A percentile compares a stretch with the other conserved stretches of the same genome.
phyloP scores from a whole-genome alignment of 345 rosid genomes.

The Sisymbrium altissimum region DNA sequence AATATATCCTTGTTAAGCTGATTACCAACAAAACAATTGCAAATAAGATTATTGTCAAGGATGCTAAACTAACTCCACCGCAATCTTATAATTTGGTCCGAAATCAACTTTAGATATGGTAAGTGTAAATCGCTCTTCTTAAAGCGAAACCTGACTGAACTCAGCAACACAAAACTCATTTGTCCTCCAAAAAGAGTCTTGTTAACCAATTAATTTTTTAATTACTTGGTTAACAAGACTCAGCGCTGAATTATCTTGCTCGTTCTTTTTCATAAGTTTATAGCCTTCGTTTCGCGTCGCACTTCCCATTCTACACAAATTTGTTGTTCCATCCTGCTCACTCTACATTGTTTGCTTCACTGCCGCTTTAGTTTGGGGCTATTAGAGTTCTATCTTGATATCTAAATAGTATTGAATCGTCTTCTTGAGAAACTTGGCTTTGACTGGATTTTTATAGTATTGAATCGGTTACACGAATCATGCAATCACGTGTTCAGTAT shows the following conservation, averaged over 20 bases:
- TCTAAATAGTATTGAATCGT: neutral
- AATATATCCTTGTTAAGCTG: no score
- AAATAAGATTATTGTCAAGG: no score
- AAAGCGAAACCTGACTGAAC: neutral
- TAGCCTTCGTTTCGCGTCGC: neutral
- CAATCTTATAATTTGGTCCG: no score
- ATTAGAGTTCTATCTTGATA: neutral
- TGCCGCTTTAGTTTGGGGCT: neutral
- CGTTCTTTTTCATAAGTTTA: neutral
- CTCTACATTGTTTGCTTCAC: neutral
- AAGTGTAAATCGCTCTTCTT: no score
- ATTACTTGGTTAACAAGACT: no score
- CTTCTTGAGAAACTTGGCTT: neutral
- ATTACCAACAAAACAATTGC: no score
- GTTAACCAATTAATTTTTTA: neutral
- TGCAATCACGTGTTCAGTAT: conserved; percentile 1
- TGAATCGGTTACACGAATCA: neutral
- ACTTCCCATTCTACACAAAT: neutral
- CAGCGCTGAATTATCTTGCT: neutral
- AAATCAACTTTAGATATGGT: no score
- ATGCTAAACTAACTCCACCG: no score
- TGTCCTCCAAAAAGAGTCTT: neutral
- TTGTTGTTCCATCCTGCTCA: neutral
- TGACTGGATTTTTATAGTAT: neutral
- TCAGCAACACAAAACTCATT: neutral